These are phyloP conservation scores for Potentilla sterilis DNA, from an alignment of 306 rosid species.

Conservation along the genomic window DNA sequence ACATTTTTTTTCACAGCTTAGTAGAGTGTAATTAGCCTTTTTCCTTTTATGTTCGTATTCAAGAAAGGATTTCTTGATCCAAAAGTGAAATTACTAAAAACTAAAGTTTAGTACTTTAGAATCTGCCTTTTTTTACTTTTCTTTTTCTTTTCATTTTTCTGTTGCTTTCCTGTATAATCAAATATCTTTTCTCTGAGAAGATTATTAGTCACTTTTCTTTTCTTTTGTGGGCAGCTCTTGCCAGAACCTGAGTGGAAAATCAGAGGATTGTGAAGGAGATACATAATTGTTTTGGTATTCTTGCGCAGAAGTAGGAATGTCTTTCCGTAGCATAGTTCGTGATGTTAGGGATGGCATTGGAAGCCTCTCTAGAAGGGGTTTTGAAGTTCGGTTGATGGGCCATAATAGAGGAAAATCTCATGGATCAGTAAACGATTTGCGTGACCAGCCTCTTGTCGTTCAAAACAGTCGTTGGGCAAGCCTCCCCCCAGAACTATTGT, in stretches of 20 bases:
- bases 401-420: slow-evolving; percentile 79
- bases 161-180: slow-evolving; percentile 1
- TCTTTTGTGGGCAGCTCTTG: slow-evolving; percentile 37
- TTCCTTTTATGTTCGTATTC: neutral
- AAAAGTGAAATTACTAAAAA: neutral
- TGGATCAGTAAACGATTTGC: slow-evolving; percentile 70
- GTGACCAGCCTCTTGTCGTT: slow-evolving; percentile 56
- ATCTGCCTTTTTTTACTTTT: slow-evolving; percentile 21
- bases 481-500: slow-evolving; percentile 73
- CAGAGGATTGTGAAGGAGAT: slow-evolving; percentile 26
- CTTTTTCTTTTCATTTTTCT: slow-evolving; percentile 2
- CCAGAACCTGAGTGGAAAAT: slow-evolving; percentile 27
- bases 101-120: slow-evolving; percentile 20
- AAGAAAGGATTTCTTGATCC: neutral
- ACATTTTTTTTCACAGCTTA: neutral
- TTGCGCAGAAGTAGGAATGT: slow-evolving; percentile 48
- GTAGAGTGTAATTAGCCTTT: neutral
- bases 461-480: slow-evolving; percentile 84
- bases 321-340: slow-evolving; percentile 89
- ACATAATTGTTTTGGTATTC: slow-evolving; percentile 21
- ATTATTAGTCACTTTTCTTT: neutral
- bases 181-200: neutral
- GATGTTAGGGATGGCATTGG: slow-evolving; percentile 87
- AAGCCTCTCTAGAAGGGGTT: slow-evolving; percentile 79
- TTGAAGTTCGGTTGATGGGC: slow-evolving; percentile 66